Evolutionary conservation across 768 basidiomycete species (phyloP), one percentile per base, ranked within the genome.

Genomic region (Rhizopogon salebrosus): DNA sequence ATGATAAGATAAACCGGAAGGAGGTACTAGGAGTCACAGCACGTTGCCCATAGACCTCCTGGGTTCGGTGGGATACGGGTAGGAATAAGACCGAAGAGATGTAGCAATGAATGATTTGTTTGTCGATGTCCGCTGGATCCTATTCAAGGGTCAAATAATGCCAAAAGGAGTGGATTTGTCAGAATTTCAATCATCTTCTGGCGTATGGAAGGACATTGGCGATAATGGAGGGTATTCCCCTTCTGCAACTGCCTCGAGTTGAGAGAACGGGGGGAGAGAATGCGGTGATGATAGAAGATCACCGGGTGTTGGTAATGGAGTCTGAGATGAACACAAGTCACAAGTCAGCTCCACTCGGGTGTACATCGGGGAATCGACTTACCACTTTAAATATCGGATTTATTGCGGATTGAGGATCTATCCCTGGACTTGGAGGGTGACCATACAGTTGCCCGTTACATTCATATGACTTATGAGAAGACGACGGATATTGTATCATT

Each of bases 301-400:
- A 51, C 69, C 60, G 29, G 71, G 68, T 22, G 67, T 60, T 27
- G 81, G 77, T 59, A 80, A 68, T 65, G 82, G 80, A 54, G 82
- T 78, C 83, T 86, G 42, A 51, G 39, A 23, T 37, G 46, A 38
- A 13, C 10, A 34, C 4, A 51, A 41, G 22, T 53, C 10, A 34
- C 4, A 51, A 41, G 22, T 53, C 24, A 43, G 52, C 13, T 45
- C 57, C 38, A 65, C 48, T 36, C 26, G 36, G 35, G 14, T 29
- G 42, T 23, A 29, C 35, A 41, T 23, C 53, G 11, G 34, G 4
- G 31, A 43, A 6, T 8, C 52, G 18, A 82, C 90, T 76, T 72
- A 92, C 90, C 75, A 92, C 89, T 80, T 89, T 86, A 77, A 92
- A 92, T 66, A 92, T 91, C 26, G 90, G 88, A 68, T 92, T 90